phyloP scores from a whole-genome alignment of 2,329 filamentous ascomycete genomes.

The Phaeosphaeriaceae sp. region DNA sequence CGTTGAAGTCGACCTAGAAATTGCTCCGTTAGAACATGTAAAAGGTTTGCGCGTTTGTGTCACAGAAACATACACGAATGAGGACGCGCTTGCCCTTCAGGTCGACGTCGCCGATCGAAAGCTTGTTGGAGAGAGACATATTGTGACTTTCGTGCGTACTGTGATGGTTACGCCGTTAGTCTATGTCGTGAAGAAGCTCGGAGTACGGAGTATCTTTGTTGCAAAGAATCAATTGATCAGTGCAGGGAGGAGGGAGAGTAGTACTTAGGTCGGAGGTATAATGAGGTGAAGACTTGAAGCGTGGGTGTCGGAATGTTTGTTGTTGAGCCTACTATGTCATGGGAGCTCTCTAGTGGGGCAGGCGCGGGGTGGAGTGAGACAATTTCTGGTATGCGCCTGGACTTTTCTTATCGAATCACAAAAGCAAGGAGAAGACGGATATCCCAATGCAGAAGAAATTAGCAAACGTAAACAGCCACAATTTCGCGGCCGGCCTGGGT shows the following conservation, averaged over 20 bases:
- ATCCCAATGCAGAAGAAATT: constrained; percentile 12
- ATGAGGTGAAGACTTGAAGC: constrained; percentile 9
- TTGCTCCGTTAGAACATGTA: constrained; percentile 13
- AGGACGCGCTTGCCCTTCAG: constrained; percentile 98
- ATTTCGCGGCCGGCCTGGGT: constrained; percentile 9
- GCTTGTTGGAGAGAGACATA: constrained; percentile 99
- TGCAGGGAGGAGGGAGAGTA: constrained; percentile 5
- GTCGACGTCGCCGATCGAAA: constrained; percentile 94
- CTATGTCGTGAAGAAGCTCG: constrained; percentile 8
- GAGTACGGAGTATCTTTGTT: neutral
- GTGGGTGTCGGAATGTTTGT: constrained; percentile 24
- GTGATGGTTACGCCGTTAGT: constrained; percentile 23
- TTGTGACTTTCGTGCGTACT: constrained; percentile 18
- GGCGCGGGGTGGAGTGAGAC: constrained; percentile 22
- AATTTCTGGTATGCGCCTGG: constrained; percentile 11
- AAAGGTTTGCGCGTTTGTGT: neutral
- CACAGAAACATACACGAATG: constrained; percentile 72
- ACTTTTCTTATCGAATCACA: constrained; percentile 33
- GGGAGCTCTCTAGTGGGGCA: constrained; percentile 27
- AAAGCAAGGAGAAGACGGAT: constrained; percentile 24
- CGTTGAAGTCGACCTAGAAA: constrained; percentile 96
- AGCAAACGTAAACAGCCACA: constrained; percentile 12
- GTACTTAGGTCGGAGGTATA: constrained; percentile 26
- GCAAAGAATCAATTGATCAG: constrained; percentile 6
- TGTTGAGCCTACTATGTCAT: constrained; percentile 33